Base-by-base conservation (phyloP, 768 basidiomycete species). In the Mycena polygramma region DNA sequence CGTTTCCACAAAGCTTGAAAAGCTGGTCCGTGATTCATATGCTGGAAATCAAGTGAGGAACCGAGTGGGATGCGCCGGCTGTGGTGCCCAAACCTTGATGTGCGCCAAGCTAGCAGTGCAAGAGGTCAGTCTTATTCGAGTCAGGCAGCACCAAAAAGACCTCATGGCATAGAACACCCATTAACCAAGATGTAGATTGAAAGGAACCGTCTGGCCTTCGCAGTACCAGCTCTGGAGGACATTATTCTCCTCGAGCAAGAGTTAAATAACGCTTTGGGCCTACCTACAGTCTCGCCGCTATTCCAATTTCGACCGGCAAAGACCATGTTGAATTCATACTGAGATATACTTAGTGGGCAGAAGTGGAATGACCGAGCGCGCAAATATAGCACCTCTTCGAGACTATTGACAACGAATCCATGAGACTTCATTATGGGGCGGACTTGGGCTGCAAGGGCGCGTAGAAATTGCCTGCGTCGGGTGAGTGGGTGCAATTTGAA, bases 251-350 rank as follows among this genome's bases (percentile, higher is more conserved):
- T 41, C 59, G 49, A 59, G 22, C 30, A 49, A 22, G 36, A 17
- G 7, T 3, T 26, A 48, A n/a, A 65, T 20, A 26, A 53, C 0
- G 8, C 19, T 46, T 19, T 36, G 2, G 58, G 30, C 30, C 46
- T 70, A 92, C 93, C 94, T 66, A 96, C 82, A 13, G 89, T 91
- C 79, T 96, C 94, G 4, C 94, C 94, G 66, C 84, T 84, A 73
- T 94, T 93, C 94, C 94, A 96, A 77, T 95, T 95, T 57, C 94
- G 85, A 2, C 94, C 94, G 7, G 90, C 88, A 79, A 95, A 95
- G 8, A 95, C 92, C 17, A 73, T 75, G 76, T 95, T 95, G 75
- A 88, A 86, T 76, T 94, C 91, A 73, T 95, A 95, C 93, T 95
- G 24, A 7, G 46, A 65, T 26, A 62, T 35, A 68, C 45, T 57